Evolutionary conservation across 73 alveolate species (phyloP).

Genomic region (Paramecium sexaurelia): DNA sequence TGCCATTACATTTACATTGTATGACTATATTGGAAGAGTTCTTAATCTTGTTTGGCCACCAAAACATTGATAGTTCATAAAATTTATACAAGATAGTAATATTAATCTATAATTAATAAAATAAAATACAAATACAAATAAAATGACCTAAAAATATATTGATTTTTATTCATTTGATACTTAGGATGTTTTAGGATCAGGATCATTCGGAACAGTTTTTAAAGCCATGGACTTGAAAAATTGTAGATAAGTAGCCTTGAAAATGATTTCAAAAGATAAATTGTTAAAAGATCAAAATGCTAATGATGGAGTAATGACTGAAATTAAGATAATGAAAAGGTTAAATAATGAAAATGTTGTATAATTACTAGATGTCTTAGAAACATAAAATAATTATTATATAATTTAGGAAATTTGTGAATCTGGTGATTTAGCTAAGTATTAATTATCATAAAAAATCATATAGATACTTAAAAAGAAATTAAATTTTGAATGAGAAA

Average conservation of each 20-base stretch:
- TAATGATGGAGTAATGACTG: constrained; percentile 16
- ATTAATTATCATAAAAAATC: neutral
- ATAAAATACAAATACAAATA: neutral
- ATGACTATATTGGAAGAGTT: constrained; percentile 78
- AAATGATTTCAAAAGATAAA: neutral
- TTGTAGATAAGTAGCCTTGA: neutral
- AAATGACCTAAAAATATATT: constrained; percentile 24
- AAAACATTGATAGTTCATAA: constrained; percentile 62
- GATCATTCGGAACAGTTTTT: constrained; percentile 36
- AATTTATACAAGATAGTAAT: neutral
- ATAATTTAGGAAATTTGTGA: constrained; percentile 28
- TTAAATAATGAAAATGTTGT: neutral
- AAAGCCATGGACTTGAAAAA: neutral
- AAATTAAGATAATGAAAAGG: constrained; percentile 9
- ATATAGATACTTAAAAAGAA: neutral
- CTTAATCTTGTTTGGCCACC: constrained; percentile 68
- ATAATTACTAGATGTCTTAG: constrained; percentile 41
- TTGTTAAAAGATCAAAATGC: neutral
- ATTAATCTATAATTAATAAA: neutral
- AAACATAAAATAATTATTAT: neutral
- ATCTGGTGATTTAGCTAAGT: constrained; percentile 37
- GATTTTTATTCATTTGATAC: constrained; percentile 20
- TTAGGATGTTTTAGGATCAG: neutral
- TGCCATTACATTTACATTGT: constrained; percentile 87
- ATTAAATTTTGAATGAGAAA: neutral